These are phyloP conservation scores for Globisporangium camurandrum DNA, from an alignment of 352 stramenopile species.

Conservation along the genomic window DNA sequence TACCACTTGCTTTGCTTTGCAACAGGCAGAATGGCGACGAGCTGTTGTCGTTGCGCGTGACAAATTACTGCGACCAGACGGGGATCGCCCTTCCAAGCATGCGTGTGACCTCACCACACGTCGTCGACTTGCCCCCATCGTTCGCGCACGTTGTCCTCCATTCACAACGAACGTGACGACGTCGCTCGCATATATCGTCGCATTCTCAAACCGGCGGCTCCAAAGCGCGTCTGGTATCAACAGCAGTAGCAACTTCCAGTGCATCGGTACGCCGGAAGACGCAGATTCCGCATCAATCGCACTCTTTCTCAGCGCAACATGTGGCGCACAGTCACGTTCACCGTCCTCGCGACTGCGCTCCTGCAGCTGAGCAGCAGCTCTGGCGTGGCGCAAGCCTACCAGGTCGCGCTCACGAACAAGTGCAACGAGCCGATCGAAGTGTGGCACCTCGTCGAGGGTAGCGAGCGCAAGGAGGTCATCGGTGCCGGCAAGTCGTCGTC, in stretches of 20 bases:
- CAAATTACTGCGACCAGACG: too few relatives aligned
- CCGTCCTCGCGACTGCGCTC: slow-evolving; percentile 1
- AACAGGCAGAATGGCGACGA: too few relatives aligned
- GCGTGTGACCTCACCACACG: neutral
- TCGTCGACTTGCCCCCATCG: too few relatives aligned
- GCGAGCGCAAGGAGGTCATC: slow-evolving; percentile 19
- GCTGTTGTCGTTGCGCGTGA: too few relatives aligned
- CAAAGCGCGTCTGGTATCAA: neutral
- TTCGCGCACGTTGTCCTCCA: neutral
- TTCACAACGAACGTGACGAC: neutral
- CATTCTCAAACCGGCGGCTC: neutral
- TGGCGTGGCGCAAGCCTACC: slow-evolving; percentile 17
- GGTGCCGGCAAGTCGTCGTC: slow-evolving; percentile 21
- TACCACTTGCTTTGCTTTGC: too few relatives aligned
- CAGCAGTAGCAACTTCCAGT: slow-evolving; percentile 1
- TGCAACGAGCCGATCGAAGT: slow-evolving; percentile 38
- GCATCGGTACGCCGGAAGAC: slow-evolving; percentile 6
- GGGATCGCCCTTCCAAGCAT: too few relatives aligned
- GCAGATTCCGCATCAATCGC: neutral
- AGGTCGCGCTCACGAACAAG: slow-evolving; percentile 52
- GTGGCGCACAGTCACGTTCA: neutral
- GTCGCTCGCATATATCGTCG: too few relatives aligned
- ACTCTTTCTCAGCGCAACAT: neutral
- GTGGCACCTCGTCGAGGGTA: slow-evolving; percentile 20
- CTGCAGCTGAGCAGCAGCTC: slow-evolving; percentile 16